A percentile compares a stretch with the other conserved stretches of the same genome.
Conservation (phyloP, 202 grass and related monocot genomes). For the Carex sylvatica region DNA sequence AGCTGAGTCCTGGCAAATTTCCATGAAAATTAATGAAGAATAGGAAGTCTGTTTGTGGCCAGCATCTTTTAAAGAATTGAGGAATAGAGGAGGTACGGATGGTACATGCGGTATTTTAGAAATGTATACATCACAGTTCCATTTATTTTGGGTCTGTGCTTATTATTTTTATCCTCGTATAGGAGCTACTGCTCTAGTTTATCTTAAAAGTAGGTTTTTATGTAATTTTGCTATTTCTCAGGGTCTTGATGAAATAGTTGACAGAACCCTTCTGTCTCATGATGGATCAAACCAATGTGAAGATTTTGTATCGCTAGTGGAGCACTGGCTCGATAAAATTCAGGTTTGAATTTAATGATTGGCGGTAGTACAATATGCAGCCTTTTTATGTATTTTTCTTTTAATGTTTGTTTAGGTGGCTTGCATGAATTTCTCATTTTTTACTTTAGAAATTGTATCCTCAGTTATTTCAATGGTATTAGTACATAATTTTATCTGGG, state of each 20-base stretch:
- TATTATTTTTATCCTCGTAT: too few species aligned
- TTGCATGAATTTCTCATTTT: background rate
- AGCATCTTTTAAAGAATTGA: background rate
- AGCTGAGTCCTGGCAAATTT: background rate
- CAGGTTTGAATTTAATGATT: conserved; percentile 37
- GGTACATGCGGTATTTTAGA: background rate
- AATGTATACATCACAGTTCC: background rate
- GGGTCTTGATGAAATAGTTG: conserved; percentile 72
- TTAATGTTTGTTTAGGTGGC: background rate
- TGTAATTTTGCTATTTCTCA: conserved; percentile 32
- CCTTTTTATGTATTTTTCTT: background rate
- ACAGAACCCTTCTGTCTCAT: conserved; percentile 51
- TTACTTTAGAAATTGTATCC: background rate
- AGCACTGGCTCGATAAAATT: conserved; percentile 68
- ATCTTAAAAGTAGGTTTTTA: conserved; percentile 10
- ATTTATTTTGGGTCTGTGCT: background rate
- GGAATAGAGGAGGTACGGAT: background rate
- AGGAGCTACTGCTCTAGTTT: background rate
- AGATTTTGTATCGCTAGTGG: conserved; percentile 70
- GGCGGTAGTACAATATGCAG: background rate
- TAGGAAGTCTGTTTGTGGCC: background rate
- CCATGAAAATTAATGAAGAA: background rate
- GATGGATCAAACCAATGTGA: conserved; percentile 68
- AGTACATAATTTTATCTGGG: background rate
- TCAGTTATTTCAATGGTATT: background rate